Evolutionary conservation across 208 protist species (phyloP).

Genomic region (Leptomonas pyrrhocoris): DNA sequence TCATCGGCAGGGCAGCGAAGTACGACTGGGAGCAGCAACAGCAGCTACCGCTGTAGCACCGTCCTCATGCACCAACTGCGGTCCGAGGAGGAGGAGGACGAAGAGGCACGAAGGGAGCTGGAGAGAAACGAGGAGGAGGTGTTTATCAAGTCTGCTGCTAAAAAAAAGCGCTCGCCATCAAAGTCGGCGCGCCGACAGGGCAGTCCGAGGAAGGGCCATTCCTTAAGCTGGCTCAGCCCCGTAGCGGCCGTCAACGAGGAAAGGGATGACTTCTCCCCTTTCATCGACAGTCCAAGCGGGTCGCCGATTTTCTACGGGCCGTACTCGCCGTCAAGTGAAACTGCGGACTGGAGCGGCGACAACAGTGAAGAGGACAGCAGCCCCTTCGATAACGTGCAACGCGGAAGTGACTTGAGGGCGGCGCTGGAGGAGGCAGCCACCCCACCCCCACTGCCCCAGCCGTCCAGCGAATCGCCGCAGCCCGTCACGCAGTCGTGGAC

Average conservation of each 20-base stretch:
- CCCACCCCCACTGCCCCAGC: not conserved
- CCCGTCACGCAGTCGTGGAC: conserved; percentile 44
- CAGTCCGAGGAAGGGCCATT: not conserved
- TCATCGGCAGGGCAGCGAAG: conserved; percentile 5
- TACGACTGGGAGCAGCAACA: not conserved
- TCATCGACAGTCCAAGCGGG: conserved; percentile 70
- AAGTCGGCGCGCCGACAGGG: conserved; percentile 6
- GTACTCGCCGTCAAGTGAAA: conserved; percentile 35
- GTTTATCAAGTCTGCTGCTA: conserved; percentile 19
- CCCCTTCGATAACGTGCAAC: not conserved
- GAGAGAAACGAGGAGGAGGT: conserved; percentile 21
- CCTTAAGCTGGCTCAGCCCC: not conserved
- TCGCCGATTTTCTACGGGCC: conserved; percentile 70
- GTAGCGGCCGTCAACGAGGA: not conserved
- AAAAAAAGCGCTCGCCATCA: conserved; percentile 10
- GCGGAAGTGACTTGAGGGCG: conserved; percentile 5
- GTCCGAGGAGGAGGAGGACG: conserved; percentile 17
- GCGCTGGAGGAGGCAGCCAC: conserved; percentile 24
- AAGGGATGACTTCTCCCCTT: conserved; percentile 34
- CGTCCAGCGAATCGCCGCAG: conserved; percentile 21
- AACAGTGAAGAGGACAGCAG: not conserved
- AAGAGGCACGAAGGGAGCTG: not conserved
- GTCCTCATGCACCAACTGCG: conserved; percentile 31
- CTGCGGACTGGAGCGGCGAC: not conserved
- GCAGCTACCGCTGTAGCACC: conserved; percentile 27